phyloP scores from a whole-genome alignment of 345 rosid species.

The Euphorbia tirucalli region DNA sequence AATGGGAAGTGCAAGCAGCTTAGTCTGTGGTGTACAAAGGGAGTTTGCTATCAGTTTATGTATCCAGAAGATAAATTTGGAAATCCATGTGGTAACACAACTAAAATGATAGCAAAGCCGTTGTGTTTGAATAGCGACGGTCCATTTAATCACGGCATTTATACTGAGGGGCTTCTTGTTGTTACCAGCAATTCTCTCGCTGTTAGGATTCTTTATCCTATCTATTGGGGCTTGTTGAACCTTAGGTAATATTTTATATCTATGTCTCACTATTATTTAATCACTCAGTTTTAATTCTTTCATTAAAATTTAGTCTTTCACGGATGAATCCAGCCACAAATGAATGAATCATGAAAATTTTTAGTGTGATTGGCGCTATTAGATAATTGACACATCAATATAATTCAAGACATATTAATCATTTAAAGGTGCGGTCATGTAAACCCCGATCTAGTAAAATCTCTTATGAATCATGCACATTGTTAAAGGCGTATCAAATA shows the following conservation, averaged over 20 bases:
- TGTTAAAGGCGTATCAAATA: too few relatives aligned
- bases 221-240: constrained; percentile 63
- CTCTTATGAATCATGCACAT: too few relatives aligned
- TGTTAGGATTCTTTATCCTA: constrained; percentile 57
- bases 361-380: too few relatives aligned
- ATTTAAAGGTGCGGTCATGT: too few relatives aligned
- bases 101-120: constrained; percentile 26
- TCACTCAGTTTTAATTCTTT: too few relatives aligned
- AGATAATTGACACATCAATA: too few relatives aligned
- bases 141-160: constrained; percentile 52
- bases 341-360: too few relatives aligned
- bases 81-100: constrained; percentile 28
- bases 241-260: constrained; percentile 38
- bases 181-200: constrained; percentile 51
- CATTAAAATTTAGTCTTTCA: too few relatives aligned
- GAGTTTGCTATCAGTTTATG: constrained; percentile 41
- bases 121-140: constrained; percentile 47
- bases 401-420: too few relatives aligned
- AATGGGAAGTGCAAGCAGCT: constrained; percentile 28
- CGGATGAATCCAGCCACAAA: too few relatives aligned
- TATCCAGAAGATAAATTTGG: constrained; percentile 25
- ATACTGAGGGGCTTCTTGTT: constrained; percentile 49
- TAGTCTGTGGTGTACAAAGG: constrained; percentile 41
- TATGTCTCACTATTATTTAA: too few relatives aligned
- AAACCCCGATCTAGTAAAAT: too few relatives aligned